Evolutionary conservation across 78 protist genomes (phyloP).

Genomic region (Dictyostelium capitatum): DNA sequence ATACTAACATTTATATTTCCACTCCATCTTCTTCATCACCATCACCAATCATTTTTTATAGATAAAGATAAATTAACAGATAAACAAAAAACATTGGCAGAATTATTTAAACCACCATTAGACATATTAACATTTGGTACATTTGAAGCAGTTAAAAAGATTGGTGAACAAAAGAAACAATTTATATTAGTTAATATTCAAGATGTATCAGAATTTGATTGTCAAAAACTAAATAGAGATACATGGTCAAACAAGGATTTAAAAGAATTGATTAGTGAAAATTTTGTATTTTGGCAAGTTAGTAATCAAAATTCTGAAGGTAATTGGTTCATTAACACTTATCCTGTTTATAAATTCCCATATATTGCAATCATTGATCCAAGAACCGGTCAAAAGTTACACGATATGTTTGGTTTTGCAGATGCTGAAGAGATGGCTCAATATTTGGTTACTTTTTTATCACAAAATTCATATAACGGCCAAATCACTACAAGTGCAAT

Average conservation of each 20-base stretch:
- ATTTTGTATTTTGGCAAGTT: conserved; percentile 79
- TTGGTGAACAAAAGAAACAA: conserved; percentile 13
- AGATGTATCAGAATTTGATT: conserved; percentile 58
- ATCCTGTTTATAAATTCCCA: conserved; percentile 48
- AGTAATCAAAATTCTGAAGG: conserved; percentile 32
- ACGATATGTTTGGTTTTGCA: background rate
- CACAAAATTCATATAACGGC: background rate
- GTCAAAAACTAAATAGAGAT: conserved; percentile 71
- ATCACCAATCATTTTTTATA: background rate
- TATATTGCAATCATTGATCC: conserved; percentile 71
- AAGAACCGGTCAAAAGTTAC: conserved; percentile 44
- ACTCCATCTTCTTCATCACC: no score
- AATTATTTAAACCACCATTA: conserved; percentile 77
- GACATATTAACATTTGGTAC: conserved; percentile 68
- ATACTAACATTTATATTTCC: no score
- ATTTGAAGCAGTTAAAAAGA: conserved; percentile 36
- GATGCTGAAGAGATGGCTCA: conserved; percentile 42
- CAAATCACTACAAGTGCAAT: background rate
- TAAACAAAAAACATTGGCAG: conserved; percentile 69
- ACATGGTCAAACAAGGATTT: conserved; percentile 66
- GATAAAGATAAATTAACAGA: conserved; percentile 16
- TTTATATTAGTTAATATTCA: conserved; percentile 64
- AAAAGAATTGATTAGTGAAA: conserved; percentile 19
- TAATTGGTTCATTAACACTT: background rate
- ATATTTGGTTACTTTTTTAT: background rate